Base-by-base conservation (phyloP, 2,329 filamentous ascomycete species). In the Fusarium foetens region DNA sequence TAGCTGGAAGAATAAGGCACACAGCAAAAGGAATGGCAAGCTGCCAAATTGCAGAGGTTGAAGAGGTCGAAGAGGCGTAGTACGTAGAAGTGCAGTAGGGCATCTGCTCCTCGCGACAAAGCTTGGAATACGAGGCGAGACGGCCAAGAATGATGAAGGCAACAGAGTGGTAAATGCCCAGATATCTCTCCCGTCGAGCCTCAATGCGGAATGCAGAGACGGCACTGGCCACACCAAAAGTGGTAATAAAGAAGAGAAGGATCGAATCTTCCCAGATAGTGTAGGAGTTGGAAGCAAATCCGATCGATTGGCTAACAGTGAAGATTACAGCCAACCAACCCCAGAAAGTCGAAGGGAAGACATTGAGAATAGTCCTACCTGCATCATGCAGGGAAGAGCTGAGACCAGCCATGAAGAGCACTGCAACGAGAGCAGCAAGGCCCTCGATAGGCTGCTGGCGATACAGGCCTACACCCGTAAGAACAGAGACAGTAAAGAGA, bases 261-360 rank as follows among this genome's bases (percentile, higher is more conserved):
- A 98, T 98, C 19, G 94, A 93, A 78, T 99, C 96, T 83, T 99
- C 96, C 95, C 96, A 99, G 73, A 99, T 97, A 0, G 95, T 98
- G 82, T 95, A 99, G 0, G 96, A 99, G 82, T 99, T 99, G 7
- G 96, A 96, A 0, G 95, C 95, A 80, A 98, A 99, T 12, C 96
- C 95, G 57, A 93, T 85, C n/a, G 94, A 97, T 78, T 97, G 94
- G 68, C 92, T 90, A n/a, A 94, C 81, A 0, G 94, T 94, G 74
- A 97, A 94, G 19, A 95, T 80, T 31, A 94, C 85, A 10, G 94
- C 91, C 66, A 97, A 84, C 91, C 93, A 95, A n/a, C 94, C 92
- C 95, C 95, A 99, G 59, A 95, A 83, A 0, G 89, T 92, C n/a
- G 83, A 89, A 0, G 94, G 95, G 14, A 94, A 75, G 39, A 93